Evolutionary conservation across 163 green algal genomes (phyloP).

Genomic region (Volvox carteri): DNA sequence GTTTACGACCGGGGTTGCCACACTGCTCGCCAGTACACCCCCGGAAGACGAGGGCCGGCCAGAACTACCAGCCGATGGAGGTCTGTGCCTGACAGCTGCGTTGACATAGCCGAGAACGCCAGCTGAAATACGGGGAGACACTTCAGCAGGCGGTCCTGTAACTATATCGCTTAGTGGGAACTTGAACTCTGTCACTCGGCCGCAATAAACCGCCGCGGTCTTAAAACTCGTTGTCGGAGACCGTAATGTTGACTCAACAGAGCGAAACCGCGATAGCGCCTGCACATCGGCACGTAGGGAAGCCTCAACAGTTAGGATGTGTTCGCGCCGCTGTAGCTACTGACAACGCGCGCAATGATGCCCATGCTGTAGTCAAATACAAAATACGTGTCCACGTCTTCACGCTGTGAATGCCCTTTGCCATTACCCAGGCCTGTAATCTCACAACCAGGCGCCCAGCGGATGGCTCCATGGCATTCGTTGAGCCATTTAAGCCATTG

Average conservation of each 20-base stretch:
- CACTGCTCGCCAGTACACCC: background rate
- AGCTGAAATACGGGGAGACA: background rate
- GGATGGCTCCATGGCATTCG: too few species aligned
- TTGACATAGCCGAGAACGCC: background rate
- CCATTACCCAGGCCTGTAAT: too few species aligned
- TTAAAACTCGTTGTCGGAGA: background rate
- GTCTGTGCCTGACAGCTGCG: background rate
- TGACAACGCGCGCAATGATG: too few species aligned
- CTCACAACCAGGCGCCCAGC: too few species aligned
- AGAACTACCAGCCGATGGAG: background rate
- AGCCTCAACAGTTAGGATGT: too few species aligned
- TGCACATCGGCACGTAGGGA: too few species aligned
- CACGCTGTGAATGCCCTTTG: too few species aligned
- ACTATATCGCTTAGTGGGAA: slow-evolving; percentile 1
- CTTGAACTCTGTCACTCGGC: slow-evolving; percentile 11
- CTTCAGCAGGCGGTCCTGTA: background rate
- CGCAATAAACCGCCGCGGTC: slow-evolving; percentile 6
- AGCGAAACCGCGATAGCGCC: background rate
- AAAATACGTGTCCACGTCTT: too few species aligned
- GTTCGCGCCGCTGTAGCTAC: too few species aligned
- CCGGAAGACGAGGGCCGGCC: background rate
- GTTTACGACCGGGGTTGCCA: background rate
- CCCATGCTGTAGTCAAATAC: too few species aligned
- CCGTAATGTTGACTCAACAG: slow-evolving; percentile 3
- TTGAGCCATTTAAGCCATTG: too few species aligned